Conservation (phyloP, 2,329 filamentous ascomycete species). For the Shiraia bambusicola region DNA sequence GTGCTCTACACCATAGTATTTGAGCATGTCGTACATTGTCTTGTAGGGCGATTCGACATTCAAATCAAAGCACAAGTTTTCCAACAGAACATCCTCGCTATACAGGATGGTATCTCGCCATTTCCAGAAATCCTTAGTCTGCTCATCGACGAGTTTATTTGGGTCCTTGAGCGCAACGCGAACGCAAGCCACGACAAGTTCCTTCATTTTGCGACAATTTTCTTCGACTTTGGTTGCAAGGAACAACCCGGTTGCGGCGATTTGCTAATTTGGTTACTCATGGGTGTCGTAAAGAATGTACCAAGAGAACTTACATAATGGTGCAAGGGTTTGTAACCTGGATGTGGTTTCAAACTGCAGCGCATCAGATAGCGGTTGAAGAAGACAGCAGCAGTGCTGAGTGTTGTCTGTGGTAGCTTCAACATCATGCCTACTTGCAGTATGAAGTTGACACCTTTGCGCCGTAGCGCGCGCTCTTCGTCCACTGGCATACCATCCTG, state of each 20-base stretch:
- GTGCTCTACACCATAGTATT: slow-evolving; percentile 70
- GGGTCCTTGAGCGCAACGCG: slow-evolving; percentile 94
- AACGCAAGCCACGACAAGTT: slow-evolving; percentile 89
- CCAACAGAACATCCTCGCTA: slow-evolving; percentile 89
- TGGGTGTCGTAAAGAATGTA: not conserved
- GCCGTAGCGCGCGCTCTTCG: slow-evolving; percentile 77
- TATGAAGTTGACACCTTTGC: slow-evolving; percentile 96
- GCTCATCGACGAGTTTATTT: slow-evolving; percentile 87
- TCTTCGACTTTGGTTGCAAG: slow-evolving; percentile 97
- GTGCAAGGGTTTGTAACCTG: slow-evolving; percentile 69
- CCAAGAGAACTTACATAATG: slow-evolving; percentile 62
- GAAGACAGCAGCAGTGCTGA: slow-evolving; percentile 90
- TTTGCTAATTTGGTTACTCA: slow-evolving; percentile 54
- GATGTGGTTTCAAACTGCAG: slow-evolving; percentile 73
- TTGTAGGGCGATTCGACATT: slow-evolving; percentile 87
- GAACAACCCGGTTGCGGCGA: slow-evolving; percentile 88
- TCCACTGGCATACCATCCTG: slow-evolving; percentile 75
- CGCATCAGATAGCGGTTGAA: slow-evolving; percentile 97
- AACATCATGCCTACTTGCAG: slow-evolving; percentile 90
- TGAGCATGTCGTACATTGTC: slow-evolving; percentile 77
- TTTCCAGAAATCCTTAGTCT: slow-evolving; percentile 97
- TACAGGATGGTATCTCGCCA: slow-evolving; percentile 93
- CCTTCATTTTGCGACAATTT: slow-evolving; percentile 92
- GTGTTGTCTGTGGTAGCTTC: slow-evolving; percentile 85
- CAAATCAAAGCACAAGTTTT: slow-evolving; percentile 90